Percentiles rank a stretch among this genome's conserved stretches.
These are phyloP conservation scores for Citrus sinensis DNA, from an alignment of 345 rosid species.

Conservation along the genomic window DNA sequence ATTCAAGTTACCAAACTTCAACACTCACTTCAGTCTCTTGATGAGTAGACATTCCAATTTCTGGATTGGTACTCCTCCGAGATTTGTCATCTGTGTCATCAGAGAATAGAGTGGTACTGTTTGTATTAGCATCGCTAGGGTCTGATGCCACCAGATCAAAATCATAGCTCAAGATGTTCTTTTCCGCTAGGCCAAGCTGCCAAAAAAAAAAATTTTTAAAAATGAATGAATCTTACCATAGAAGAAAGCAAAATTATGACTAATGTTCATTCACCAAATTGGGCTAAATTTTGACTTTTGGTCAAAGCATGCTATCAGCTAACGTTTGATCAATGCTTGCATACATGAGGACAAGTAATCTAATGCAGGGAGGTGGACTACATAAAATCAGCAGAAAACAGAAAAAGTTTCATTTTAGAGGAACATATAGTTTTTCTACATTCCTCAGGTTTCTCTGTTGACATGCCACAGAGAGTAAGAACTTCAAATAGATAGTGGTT, in stretches of 20 bases:
- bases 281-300: not conserved
- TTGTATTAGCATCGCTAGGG: conserved; percentile 92
- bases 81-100: conserved; percentile 96
- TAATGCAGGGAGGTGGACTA: not conserved
- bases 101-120: conserved; percentile 80
- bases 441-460: not conserved
- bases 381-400: not conserved
- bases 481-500: not conserved
- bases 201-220: conserved; percentile 19
- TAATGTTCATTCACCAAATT: no score
- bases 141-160: conserved; percentile 84
- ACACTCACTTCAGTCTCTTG: conserved; percentile 74
- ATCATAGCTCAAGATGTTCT: conserved; percentile 81
- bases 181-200: conserved; percentile 96
- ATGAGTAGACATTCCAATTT: conserved; percentile 51
- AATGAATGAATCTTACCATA: not conserved
- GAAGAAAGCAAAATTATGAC: no score
- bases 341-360: not conserved
- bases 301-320: not conserved
- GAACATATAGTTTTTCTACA: not conserved
- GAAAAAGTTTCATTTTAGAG: not conserved
- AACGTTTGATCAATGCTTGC: not conserved
- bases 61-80: conserved; percentile 52
- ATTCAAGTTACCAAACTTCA: conserved; percentile 12
- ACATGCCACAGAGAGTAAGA: not conserved